Base-by-base conservation (phyloP, 164 flowering plant genomes). In the Dillenia suffruticosa region DNA sequence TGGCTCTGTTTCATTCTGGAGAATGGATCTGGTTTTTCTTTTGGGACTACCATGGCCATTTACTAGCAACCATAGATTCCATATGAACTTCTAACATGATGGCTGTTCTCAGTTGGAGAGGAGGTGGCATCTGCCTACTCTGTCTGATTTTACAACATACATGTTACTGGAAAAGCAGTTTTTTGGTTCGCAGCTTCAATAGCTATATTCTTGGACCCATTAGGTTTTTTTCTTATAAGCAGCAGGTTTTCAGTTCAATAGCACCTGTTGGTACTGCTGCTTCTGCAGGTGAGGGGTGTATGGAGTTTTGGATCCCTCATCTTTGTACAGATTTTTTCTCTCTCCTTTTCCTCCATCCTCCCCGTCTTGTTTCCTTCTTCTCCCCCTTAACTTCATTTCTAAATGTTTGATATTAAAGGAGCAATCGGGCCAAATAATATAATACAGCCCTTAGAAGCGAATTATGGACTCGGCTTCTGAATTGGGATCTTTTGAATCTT, bases 311-410 rank as follows among this genome's bases (percentile, higher is more conserved):
- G 78, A 66, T 76, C 69, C 71, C 69, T 69, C 69, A 44, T 65
- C 73, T 63, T 68, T 84, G 89, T 84, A 84, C 84, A 84, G 77
- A 76, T 62, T 73, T 65, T 43, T 46, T 51, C 56, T 44, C 54
- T 55, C 14, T 58, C 63, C 26, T 47, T 17, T 54, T 68, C 58
- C 24, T 66, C 52, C 52, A 50, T 49, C 47, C 64, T 50, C 60
- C 72, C 63, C 55, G n/a, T 4, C 7, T 32, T 32, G 40, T 32
- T 32, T 32, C 40, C 40, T 32, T 32, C 40, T 4, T 32, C 40
- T 19, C 40, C 40, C 40, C 40, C 6, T 32, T 32, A 32, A 32
- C 40, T 32, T 32, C 40, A 32, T 32, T 59, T 56, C 59, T 26
- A 68, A 62, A 67, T 67, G 67, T 74, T 65, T 76, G 70, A 74